These are phyloP conservation scores for Candida ipomoeae DNA, from an alignment of 805 yeast genomes.

Conservation along the genomic window DNA sequence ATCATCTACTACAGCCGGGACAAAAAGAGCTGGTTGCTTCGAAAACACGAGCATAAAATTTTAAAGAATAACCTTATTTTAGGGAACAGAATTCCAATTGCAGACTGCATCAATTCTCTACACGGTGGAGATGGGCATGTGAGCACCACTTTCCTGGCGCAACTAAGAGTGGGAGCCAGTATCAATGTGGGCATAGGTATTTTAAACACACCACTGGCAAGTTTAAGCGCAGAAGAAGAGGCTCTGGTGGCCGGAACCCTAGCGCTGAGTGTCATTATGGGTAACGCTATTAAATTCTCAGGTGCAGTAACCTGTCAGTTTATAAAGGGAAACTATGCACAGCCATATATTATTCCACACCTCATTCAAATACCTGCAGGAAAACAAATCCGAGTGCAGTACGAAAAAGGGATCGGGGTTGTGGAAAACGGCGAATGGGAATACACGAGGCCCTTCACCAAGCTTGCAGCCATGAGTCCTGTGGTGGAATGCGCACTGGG, in stretches of 20 bases:
- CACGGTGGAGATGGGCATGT: constrained; percentile 12
- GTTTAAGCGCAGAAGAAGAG: not conserved
- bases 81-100: constrained; percentile 8
- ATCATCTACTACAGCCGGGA: constrained; percentile 6
- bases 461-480: constrained; percentile 10
- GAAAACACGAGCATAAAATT: not conserved
- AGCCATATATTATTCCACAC: constrained; percentile 14
- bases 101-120: constrained; percentile 11
- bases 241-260: constrained; percentile 6
- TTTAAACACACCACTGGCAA: not conserved
- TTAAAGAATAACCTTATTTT: not conserved
- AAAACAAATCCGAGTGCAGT: not conserved
- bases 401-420: constrained; percentile 6
- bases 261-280: constrained; percentile 5
- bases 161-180: constrained; percentile 5
- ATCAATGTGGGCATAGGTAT: constrained; percentile 1
- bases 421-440: constrained; percentile 10
- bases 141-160: constrained; percentile 7
- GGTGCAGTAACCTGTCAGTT: constrained; percentile 14
- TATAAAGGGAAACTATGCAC: constrained; percentile 11
- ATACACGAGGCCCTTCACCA: constrained; percentile 9
- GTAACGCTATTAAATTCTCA: constrained; percentile 9
- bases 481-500: constrained; percentile 15
- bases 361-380: constrained; percentile 13
- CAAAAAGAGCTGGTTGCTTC: constrained; percentile 8